Evolutionary conservation across 2,329 filamentous ascomycete species (phyloP), one percentile per base, ranked within the genome.

Genomic region (Colletotrichum gigasporum): DNA sequence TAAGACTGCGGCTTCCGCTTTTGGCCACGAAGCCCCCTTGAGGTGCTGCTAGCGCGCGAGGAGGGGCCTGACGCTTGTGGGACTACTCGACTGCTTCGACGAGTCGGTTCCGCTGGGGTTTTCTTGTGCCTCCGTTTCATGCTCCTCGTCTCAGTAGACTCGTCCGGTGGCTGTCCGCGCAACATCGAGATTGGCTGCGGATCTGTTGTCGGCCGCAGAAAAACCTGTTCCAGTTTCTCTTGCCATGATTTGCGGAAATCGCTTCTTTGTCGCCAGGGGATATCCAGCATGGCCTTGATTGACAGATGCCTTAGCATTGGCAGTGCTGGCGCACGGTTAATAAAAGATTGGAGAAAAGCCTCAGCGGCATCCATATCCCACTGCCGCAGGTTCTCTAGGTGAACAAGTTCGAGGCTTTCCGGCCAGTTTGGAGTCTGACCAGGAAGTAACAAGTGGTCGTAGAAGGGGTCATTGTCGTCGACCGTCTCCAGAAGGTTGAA

Each of bases 351-450:
- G 69, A 97, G 91, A 70, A 97, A 92, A 61, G 87, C 88, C 69
- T 92, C 88, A 0, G 93, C 93, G 0, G 89, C 87, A 32, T 85
- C 83, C n/a, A 34, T 44, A 11, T 85, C 84, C 89, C 91, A 94
- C 68, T 93, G 90, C 34, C 92, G 88, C 65, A 97, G 83, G 66
- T 96, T 89, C 41, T 90, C 85, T 60, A 97, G 82, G 72, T 95
- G 90, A 45, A 98, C 82, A 3, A 84, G 81, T 54, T 89, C 87
- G 2, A 98, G 82, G 5, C 83, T 88, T 5, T 82, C 73, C 2
- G 95, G 94, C 95, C 95, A 98, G 1, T 83, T 86, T 0, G 95
- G 94, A 5, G 90, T 76, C 66, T 96, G 87, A 16, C 83, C 80
- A 10, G 83, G 79, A 1, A 76, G 75, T n/a, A 97, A 79, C 1